Evolutionary conservation across 768 basidiomycete genomes (phyloP).

Genomic region (Hebeloma cylindrosporum): DNA sequence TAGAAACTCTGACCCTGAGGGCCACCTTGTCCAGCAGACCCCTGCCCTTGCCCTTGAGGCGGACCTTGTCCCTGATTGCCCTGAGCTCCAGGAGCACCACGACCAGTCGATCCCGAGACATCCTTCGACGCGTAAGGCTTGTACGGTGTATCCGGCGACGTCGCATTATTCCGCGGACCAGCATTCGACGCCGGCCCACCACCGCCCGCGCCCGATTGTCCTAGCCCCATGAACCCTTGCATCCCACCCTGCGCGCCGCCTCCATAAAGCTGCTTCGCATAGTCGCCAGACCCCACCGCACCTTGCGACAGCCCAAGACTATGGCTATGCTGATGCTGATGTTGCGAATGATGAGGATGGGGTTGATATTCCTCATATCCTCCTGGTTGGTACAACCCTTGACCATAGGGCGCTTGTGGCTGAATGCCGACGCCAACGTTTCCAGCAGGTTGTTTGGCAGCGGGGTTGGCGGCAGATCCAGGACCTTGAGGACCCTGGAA

Average conservation of each 20-base stretch:
- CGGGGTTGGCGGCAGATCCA: constrained; percentile 62
- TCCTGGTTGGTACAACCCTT: constrained; percentile 62
- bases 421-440: constrained; percentile 48
- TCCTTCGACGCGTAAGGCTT: constrained; percentile 77
- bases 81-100: constrained; percentile 43
- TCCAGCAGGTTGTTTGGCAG: constrained; percentile 62
- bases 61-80: constrained; percentile 54
- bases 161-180: constrained; percentile 51
- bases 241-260: constrained; percentile 53
- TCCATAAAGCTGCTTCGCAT: constrained; percentile 48
- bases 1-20: constrained; percentile 55
- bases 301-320: constrained; percentile 44
- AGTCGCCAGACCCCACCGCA: constrained; percentile 37
- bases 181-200: constrained; percentile 39
- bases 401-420: constrained; percentile 56
- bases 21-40: constrained; percentile 45
- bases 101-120: constrained; percentile 47
- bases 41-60: constrained; percentile 50
- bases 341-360: constrained; percentile 52
- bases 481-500: constrained; percentile 75
- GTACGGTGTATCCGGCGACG: constrained; percentile 72
- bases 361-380: constrained; percentile 50
- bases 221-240: constrained; percentile 71
- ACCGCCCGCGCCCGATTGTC: constrained; percentile 41
- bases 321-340: constrained; percentile 51